Conservation (phyloP, 345 rosid species). For the Moricandia arvensis region DNA sequence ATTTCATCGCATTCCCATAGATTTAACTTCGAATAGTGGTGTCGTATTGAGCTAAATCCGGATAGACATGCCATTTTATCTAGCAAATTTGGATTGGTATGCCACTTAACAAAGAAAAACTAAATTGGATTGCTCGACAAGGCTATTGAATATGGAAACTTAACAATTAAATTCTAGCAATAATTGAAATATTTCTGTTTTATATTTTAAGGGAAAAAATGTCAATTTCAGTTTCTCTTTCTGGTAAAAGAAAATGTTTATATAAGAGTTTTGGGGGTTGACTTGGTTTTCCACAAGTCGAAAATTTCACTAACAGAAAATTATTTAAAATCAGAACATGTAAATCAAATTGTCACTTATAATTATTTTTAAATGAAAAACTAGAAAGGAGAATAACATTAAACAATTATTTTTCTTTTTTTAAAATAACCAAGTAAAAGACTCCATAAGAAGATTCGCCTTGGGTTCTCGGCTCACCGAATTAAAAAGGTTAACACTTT, state of each 20-base stretch:
- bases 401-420: background rate
- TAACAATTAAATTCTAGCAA: background rate
- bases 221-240: background rate
- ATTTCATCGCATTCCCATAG: background rate
- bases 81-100: background rate
- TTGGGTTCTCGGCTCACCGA: slow-evolving; percentile 9
- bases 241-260: background rate
- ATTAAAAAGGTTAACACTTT: background rate
- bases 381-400: background rate
- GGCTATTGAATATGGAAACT: slow-evolving; percentile 20
- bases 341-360: background rate
- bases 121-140: slow-evolving; percentile 14
- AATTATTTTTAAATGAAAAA: background rate
- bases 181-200: background rate
- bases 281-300: background rate
- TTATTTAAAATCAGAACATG: background rate
- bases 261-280: background rate
- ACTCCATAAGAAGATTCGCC: slow-evolving; percentile 22
- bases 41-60: background rate
- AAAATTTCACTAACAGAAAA: slow-evolving; percentile 11
- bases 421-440: background rate
- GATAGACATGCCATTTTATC: background rate
- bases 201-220: background rate
- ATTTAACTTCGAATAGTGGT: background rate
- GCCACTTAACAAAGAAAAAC: background rate